Conservation (phyloP, 106 monocot species). For the Cymbidium sinense region DNA sequence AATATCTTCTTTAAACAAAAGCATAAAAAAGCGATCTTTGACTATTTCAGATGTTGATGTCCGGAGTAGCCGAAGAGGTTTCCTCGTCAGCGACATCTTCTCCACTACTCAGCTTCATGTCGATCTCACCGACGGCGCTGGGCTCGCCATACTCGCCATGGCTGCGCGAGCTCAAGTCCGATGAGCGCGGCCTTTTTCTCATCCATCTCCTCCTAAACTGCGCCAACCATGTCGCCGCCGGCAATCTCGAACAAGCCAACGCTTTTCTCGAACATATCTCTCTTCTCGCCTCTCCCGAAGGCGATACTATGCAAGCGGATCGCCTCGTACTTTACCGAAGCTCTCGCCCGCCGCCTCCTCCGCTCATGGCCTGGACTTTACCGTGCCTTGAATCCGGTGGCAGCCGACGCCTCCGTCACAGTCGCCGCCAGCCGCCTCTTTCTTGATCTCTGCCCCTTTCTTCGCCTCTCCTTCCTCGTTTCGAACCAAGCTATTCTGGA, state of each 20-base stretch:
- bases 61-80: slow-evolving; percentile 23
- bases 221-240: slow-evolving; percentile 45
- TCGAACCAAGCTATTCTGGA: slow-evolving; percentile 54
- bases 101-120: slow-evolving; percentile 39
- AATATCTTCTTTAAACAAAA: no score
- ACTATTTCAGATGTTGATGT: background rate
- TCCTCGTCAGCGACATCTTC: slow-evolving; percentile 39
- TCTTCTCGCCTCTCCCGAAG: slow-evolving; percentile 47
- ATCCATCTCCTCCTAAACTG: slow-evolving; percentile 77
- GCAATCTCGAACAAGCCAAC: slow-evolving; percentile 45
- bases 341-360: slow-evolving; percentile 51
- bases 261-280: slow-evolving; percentile 52
- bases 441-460: slow-evolving; percentile 45
- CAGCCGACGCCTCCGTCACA: slow-evolving; percentile 1
- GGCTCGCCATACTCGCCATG: slow-evolving; percentile 16
- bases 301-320: slow-evolving; percentile 78
- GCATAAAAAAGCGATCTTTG: background rate
- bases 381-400: slow-evolving; percentile 22
- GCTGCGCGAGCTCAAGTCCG: slow-evolving; percentile 50
- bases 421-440: slow-evolving; percentile 20
- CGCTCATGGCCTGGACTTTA: slow-evolving; percentile 41
- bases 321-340: slow-evolving; percentile 53
- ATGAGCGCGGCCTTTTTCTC: slow-evolving; percentile 63
- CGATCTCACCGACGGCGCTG: slow-evolving; percentile 29
- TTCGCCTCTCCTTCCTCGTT: slow-evolving; percentile 29